Conservation (phyloP, 2,329 filamentous ascomycete species). For the Tolypocladium inflatum region DNA sequence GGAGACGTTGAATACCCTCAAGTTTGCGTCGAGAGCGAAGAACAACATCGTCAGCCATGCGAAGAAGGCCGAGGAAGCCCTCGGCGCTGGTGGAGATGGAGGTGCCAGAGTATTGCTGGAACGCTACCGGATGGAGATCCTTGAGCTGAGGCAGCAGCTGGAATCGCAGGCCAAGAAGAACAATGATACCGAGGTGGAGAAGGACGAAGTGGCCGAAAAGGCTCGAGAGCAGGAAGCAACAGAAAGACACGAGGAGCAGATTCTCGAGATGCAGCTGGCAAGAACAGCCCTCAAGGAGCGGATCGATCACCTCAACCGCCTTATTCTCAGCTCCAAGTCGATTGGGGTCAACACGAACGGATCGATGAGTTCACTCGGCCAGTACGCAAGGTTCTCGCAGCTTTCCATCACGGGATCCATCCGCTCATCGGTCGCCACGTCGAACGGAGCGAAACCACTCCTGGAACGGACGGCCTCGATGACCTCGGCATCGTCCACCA, state of each 20-base stretch:
- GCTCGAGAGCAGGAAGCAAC: slow-evolving; percentile 70
- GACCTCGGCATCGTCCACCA: slow-evolving; percentile 52
- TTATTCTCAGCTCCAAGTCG: slow-evolving; percentile 93
- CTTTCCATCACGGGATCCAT: slow-evolving; percentile 45
- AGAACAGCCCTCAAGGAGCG: slow-evolving; percentile 93
- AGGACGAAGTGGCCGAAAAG: slow-evolving; percentile 62
- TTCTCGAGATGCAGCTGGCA: slow-evolving; percentile 96
- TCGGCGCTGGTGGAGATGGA: slow-evolving; percentile 72
- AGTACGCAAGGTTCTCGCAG: slow-evolving; percentile 52
- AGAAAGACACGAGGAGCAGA: slow-evolving; percentile 87
- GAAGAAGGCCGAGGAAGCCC: slow-evolving; percentile 85
- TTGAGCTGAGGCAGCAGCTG: slow-evolving; percentile 69
- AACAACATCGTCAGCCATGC: slow-evolving; percentile 97
- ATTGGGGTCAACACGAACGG: slow-evolving; percentile 80
- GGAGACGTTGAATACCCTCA: slow-evolving; percentile 91
- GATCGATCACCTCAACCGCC: slow-evolving; percentile 89
- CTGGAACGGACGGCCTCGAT: slow-evolving; percentile 59
- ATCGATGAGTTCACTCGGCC: slow-evolving; percentile 58
- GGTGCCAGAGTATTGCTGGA: slow-evolving; percentile 82
- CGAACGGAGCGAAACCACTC: slow-evolving; percentile 37
- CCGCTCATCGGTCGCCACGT: slow-evolving; percentile 62
- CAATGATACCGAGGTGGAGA: slow-evolving; percentile 48
- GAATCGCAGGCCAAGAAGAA: slow-evolving; percentile 71
- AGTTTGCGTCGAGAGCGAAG: slow-evolving; percentile 92
- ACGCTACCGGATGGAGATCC: slow-evolving; percentile 87